Percentiles rank a stretch among this genome's conserved stretches.
Evolutionary conservation across 305 asterid genomes (phyloP).

Genomic region (Coffea humblotiana): DNA sequence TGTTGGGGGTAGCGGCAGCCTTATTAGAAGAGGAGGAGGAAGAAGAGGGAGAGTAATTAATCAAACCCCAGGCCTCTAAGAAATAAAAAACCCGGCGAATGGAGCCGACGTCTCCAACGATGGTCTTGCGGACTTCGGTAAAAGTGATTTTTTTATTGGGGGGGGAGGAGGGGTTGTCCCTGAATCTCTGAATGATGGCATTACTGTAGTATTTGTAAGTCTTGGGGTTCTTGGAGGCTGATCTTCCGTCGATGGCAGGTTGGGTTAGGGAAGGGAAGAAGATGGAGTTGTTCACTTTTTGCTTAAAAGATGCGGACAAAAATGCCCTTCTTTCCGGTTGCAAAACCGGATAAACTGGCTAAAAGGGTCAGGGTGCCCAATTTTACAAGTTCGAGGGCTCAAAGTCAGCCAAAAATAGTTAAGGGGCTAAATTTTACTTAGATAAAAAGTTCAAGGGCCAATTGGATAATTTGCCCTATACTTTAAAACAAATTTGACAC

Average conservation of each 20-base stretch:
- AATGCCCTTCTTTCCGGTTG: too few relatives aligned
- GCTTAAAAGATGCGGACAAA: too few relatives aligned
- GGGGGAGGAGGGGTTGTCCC: conserved; percentile 57
- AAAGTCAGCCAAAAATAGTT: too few relatives aligned
- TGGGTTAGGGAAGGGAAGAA: too few relatives aligned
- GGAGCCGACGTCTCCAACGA: conserved; percentile 84
- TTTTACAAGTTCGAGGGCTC: too few relatives aligned
- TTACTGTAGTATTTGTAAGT: conserved; percentile 78
- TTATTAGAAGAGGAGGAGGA: conserved; percentile 33
- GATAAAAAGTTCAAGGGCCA: too few relatives aligned
- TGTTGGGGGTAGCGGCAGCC: conserved; percentile 30
- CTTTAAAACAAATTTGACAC: too few relatives aligned
- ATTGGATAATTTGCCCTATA: too few relatives aligned
- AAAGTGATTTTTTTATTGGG: conserved; percentile 55
- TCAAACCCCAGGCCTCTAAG: conserved; percentile 88
- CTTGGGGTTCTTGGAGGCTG: conserved; percentile 78
- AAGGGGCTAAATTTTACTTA: too few relatives aligned
- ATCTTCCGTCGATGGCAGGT: conserved; percentile 74
- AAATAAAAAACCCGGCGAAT: conserved; percentile 83
- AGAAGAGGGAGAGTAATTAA: conserved; percentile 61
- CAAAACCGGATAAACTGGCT: too few relatives aligned
- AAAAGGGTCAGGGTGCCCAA: too few relatives aligned
- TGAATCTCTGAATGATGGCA: conserved; percentile 63
- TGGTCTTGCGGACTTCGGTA: conserved; percentile 82
- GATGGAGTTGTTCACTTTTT: too few relatives aligned